Conservation (phyloP, 306 rosid genomes). For the Ochetophila trinervis region DNA sequence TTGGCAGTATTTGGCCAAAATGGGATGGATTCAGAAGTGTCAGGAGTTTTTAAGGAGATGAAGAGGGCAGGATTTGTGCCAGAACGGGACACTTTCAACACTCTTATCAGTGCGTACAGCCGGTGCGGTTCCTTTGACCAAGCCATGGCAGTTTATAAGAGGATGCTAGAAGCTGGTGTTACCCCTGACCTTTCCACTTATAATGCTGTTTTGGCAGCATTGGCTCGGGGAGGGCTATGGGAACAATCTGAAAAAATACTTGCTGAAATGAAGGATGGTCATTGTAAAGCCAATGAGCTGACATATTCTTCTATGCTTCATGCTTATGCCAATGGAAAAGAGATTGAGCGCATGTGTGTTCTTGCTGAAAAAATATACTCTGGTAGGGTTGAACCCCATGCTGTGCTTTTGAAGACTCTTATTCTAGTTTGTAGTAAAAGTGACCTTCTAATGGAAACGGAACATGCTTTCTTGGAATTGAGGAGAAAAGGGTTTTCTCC, state of each 20-base stretch:
- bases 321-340: slow-evolving; percentile 88
- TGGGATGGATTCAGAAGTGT: slow-evolving; percentile 78
- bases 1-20: slow-evolving; percentile 90
- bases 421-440: slow-evolving; percentile 78
- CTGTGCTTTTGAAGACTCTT: slow-evolving; percentile 84
- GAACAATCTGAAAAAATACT: slow-evolving; percentile 80
- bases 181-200: slow-evolving; percentile 83
- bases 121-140: slow-evolving; percentile 83
- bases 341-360: slow-evolving; percentile 56
- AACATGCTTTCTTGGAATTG: slow-evolving; percentile 68
- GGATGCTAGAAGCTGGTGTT: slow-evolving; percentile 86
- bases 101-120: slow-evolving; percentile 84
- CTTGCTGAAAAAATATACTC: slow-evolving; percentile 77
- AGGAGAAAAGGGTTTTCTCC: slow-evolving; percentile 59
- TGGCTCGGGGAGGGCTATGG: slow-evolving; percentile 94
- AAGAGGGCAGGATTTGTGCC: slow-evolving; percentile 95
- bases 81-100: slow-evolving; percentile 86
- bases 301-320: slow-evolving; percentile 85
- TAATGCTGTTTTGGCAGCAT: slow-evolving; percentile 84
- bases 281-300: slow-evolving; percentile 79
- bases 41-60: slow-evolving; percentile 83
- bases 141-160: slow-evolving; percentile 72
- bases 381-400: slow-evolving; percentile 53
- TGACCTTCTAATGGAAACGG: slow-evolving; percentile 76
- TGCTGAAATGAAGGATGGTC: slow-evolving; percentile 71